A percentile compares a stretch with the other conserved stretches of the same genome.
phyloP scores from a whole-genome alignment of 148 eudicot genomes.

The Salicornia ramosissima region DNA sequence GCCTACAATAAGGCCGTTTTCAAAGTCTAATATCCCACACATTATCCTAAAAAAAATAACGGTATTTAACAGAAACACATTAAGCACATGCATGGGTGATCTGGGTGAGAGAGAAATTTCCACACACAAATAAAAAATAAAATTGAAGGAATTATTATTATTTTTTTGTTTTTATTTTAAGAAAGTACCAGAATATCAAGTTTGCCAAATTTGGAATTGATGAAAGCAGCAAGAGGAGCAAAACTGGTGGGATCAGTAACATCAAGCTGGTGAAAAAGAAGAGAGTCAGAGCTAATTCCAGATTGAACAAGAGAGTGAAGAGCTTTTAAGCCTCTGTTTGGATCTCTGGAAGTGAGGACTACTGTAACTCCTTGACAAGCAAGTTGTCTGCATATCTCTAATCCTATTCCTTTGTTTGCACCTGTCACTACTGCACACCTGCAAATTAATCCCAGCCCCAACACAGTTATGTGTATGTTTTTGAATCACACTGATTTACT shows the following conservation, averaged over 20 bases:
- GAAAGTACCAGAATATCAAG: slow-evolving; percentile 70
- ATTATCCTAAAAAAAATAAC: no score
- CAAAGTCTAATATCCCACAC: no score
- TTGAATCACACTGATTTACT: no score
- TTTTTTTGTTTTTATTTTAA: no score
- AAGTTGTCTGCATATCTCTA: slow-evolving; percentile 51
- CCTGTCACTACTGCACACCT: slow-evolving; percentile 67
- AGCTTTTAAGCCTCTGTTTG: slow-evolving; percentile 44
- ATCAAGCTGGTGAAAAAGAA: slow-evolving; percentile 53
- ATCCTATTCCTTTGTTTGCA: slow-evolving; percentile 43
- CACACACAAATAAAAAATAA: no score
- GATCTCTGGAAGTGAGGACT: slow-evolving; percentile 45
- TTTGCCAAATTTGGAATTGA: slow-evolving; percentile 38
- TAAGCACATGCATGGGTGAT: no score
- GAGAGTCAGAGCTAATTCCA: slow-evolving; percentile 19
- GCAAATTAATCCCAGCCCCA: background rate
- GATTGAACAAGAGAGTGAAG: slow-evolving; percentile 19
- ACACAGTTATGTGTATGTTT: background rate
- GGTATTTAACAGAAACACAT: no score
- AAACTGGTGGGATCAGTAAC: slow-evolving; percentile 35
- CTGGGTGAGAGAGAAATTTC: no score
- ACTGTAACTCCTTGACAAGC: slow-evolving; percentile 40
- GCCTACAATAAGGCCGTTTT: no score
- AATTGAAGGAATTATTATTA: no score
- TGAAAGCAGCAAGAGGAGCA: slow-evolving; percentile 34